A percentile compares a stretch with the other conserved stretches of the same genome.
phyloP scores from a whole-genome alignment of 2,329 filamentous ascomycete species.

The Neurospora crassa region DNA sequence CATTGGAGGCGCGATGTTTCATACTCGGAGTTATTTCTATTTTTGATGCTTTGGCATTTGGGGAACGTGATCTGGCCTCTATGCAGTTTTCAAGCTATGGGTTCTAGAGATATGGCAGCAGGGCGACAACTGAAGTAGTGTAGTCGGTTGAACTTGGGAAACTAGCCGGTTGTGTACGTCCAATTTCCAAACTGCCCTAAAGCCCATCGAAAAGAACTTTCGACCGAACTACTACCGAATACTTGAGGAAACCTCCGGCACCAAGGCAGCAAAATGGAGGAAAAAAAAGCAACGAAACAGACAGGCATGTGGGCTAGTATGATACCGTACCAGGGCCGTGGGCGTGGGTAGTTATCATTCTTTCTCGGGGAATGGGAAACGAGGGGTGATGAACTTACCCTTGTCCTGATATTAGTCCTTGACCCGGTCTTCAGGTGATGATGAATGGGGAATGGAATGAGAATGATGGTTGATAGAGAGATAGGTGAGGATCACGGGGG shows the following conservation, averaged over 20 bases:
- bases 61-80: neutral
- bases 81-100: no score
- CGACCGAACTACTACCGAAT: neutral
- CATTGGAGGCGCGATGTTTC: no score
- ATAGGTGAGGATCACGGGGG: neutral
- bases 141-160: neutral
- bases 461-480: neutral
- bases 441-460: neutral
- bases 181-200: neutral
- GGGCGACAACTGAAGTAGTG: neutral
- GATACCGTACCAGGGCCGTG: neutral
- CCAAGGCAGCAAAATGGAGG: neutral
- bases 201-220: neutral
- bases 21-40: no score
- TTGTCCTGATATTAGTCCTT: neutral
- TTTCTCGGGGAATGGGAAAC: neutral
- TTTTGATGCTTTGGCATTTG: neutral
- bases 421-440: neutral
- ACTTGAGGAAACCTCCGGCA: neutral
- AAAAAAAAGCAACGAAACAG: neutral
- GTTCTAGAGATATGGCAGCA: neutral
- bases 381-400: neutral
- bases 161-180: neutral
- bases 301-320: neutral
- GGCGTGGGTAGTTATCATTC: neutral